Evolutionary conservation across 169 alveolate species (phyloP), one percentile per base, ranked within the genome.

Genomic region (Ichthyophthirius multifiliis): DNA sequence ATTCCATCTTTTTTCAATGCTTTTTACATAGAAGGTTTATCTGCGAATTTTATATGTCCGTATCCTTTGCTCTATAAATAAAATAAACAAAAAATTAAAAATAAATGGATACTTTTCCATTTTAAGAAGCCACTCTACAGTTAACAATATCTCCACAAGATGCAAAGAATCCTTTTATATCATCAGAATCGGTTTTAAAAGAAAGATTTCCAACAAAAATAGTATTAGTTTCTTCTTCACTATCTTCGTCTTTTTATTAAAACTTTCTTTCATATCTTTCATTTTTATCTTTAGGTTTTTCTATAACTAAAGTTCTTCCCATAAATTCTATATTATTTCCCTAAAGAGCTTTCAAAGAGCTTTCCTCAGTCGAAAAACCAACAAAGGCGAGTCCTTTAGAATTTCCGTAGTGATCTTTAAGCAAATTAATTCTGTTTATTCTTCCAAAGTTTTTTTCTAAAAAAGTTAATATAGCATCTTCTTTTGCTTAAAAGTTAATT

Each of bases 31-130:
- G n/a, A n/a, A n/a, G n/a, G n/a, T n/a, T n/a, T n/a, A n/a, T n/a
- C n/a, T n/a, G n/a, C n/a, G n/a, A n/a, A n/a, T n/a, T n/a, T n/a
- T n/a, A n/a, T n/a, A n/a, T n/a, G n/a, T n/a, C n/a, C n/a, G n/a
- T n/a, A n/a, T n/a, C n/a, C n/a, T n/a, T n/a, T n/a, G n/a, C n/a
- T n/a, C n/a, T n/a, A n/a, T n/a, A n/a, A n/a, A n/a, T n/a, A n/a
- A n/a, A n/a, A n/a, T n/a, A n/a, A n/a, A n/a, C n/a, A n/a, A n/a
- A n/a, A n/a, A n/a, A n/a, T n/a, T n/a, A n/a, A n/a, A n/a, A n/a
- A n/a, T n/a, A n/a, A n/a, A n/a, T n/a, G n/a, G n/a, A n/a, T 80
- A 84, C 84, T 74, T 82, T 88, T 78, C 93, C 93, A 37, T 84
- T 86, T 34, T 80, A 85, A 75, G 76, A 83, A 5, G 90, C 93